Evolutionary conservation across 495 filamentous ascomycete genomes (phyloP).

Genomic region (Annulohypoxylon stygium): DNA sequence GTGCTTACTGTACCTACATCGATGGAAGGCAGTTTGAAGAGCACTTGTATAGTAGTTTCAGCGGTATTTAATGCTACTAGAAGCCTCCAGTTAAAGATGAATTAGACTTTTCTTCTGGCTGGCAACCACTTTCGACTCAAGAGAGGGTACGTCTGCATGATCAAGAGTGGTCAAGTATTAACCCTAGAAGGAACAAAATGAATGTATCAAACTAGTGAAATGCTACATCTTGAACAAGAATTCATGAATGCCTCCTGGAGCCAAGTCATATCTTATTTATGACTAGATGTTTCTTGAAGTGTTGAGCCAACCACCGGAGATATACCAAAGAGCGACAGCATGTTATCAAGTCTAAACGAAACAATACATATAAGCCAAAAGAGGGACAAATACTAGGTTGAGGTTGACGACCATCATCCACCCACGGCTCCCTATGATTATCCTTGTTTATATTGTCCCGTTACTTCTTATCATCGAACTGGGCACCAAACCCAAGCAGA

Average conservation of each 20-base stretch:
- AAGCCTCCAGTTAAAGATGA: too few species aligned
- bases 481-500: constrained; percentile 26
- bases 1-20: too few species aligned
- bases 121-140: too few species aligned
- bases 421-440: background rate
- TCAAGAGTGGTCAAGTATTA: background rate
- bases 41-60: too few species aligned
- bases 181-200: background rate
- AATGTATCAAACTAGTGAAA: too few species aligned
- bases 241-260: background rate
- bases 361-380: background rate
- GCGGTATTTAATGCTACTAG: too few species aligned
- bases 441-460: background rate
- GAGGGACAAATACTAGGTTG: too few species aligned
- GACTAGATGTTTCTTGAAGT: background rate
- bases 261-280: background rate
- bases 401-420: background rate
- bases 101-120: too few species aligned
- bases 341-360: too few species aligned
- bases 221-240: background rate
- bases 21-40: too few species aligned
- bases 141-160: too few species aligned
- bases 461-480: constrained; percentile 19
- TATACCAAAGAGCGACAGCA: background rate
- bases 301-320: background rate